Percentiles rank a stretch among this genome's conserved stretches.
phyloP scores from a whole-genome alignment of 2,329 filamentous ascomycete genomes.

The Cordyceps tenuipes region DNA sequence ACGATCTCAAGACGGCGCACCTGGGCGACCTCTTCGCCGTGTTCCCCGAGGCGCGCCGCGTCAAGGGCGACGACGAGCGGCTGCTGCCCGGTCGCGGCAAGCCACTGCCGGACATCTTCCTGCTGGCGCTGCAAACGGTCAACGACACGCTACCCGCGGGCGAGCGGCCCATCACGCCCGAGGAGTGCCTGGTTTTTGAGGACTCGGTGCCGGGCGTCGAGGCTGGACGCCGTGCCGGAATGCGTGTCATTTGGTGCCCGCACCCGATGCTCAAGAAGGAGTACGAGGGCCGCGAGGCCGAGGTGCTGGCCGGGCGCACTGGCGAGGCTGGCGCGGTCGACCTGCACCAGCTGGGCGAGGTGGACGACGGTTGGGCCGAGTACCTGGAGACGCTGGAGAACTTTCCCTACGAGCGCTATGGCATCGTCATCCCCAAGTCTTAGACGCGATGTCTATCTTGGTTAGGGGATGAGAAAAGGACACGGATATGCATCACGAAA shows the following conservation, averaged over 20 bases:
- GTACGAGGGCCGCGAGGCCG: slow-evolving; percentile 65
- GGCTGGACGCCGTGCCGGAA: slow-evolving; percentile 79
- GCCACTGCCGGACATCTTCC: slow-evolving; percentile 88
- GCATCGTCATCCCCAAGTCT: slow-evolving; percentile 37
- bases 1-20: slow-evolving; percentile 64
- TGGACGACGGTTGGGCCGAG: slow-evolving; percentile 54
- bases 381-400: slow-evolving; percentile 40
- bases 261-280: slow-evolving; percentile 70
- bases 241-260: slow-evolving; percentile 90
- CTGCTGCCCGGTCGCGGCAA: slow-evolving; percentile 79
- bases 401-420: slow-evolving; percentile 53
- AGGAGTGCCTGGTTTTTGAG: slow-evolving; percentile 93
- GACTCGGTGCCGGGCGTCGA: slow-evolving; percentile 92
- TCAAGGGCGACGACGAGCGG: slow-evolving; percentile 78
- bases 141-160: slow-evolving; percentile 62
- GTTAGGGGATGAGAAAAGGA: background rate
- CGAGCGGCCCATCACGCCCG: slow-evolving; percentile 60
- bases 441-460: background rate
- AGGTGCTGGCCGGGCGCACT: slow-evolving; percentile 76
- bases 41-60: slow-evolving; percentile 62
- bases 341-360: slow-evolving; percentile 46
- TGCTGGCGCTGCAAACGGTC: slow-evolving; percentile 75
- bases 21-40: slow-evolving; percentile 50
- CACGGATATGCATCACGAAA: background rate
- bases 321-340: slow-evolving; percentile 55